These are phyloP conservation scores for Calocera cornea DNA, from an alignment of 768 basidiomycete genomes.

Conservation along the genomic window DNA sequence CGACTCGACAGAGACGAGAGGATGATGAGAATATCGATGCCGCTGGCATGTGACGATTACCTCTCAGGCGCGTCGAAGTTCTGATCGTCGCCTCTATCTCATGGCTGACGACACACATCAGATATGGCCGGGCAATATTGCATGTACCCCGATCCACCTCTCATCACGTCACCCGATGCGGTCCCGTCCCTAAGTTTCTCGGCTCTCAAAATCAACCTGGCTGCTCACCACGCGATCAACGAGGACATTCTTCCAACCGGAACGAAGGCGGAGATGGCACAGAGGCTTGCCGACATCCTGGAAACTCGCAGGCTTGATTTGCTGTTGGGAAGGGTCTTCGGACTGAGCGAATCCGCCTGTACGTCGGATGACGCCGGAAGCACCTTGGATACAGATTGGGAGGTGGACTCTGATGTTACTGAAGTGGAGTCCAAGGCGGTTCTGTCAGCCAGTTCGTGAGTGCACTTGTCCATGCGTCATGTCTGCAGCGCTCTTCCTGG, in stretches of 20 bases:
- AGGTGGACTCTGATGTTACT: background rate
- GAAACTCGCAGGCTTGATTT: background rate
- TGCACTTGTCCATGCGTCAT: no score
- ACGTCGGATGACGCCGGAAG: background rate
- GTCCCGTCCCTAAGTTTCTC: background rate
- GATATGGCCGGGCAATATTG: background rate
- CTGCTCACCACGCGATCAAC: background rate
- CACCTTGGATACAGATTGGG: background rate
- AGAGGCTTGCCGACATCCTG: background rate
- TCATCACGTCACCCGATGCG: background rate
- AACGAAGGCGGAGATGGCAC: background rate
- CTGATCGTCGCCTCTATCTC: background rate
- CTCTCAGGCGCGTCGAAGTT: background rate
- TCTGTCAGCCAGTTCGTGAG: background rate
- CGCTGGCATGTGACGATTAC: background rate
- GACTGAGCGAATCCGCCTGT: background rate
- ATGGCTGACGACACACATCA: background rate
- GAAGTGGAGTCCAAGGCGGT: background rate
- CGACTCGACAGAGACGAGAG: background rate
- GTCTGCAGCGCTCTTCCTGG: no score
- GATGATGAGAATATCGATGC: background rate
- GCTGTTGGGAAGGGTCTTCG: background rate
- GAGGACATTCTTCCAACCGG: background rate
- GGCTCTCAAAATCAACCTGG: background rate
- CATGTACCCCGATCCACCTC: background rate